Percentiles rank a stretch among this genome's conserved stretches.
These are phyloP conservation scores for Cordyceps cateniannulata DNA, from an alignment of 2,329 filamentous ascomycete genomes.

Conservation along the genomic window DNA sequence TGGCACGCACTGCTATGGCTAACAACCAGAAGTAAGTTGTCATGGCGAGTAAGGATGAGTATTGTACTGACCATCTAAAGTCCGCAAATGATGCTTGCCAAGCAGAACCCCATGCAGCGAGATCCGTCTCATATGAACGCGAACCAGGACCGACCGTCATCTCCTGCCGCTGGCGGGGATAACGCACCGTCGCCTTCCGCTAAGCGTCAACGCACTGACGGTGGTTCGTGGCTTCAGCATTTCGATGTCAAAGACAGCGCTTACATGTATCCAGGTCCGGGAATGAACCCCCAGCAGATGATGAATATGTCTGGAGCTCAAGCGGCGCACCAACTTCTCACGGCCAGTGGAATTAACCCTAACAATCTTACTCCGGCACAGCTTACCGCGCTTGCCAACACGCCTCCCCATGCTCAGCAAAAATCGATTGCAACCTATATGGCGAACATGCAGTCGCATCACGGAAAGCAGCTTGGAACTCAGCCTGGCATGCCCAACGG, in stretches of 20 bases:
- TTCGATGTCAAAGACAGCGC: background rate
- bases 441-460: conserved; percentile 75
- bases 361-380: conserved; percentile 67
- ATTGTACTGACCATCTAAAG: conserved; percentile 28
- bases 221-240: conserved; percentile 28
- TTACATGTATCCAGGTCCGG: conserved; percentile 22
- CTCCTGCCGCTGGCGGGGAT: conserved; percentile 64
- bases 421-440: conserved; percentile 87
- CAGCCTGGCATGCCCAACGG: conserved; percentile 67
- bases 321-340: conserved; percentile 54
- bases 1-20: conserved; percentile 70
- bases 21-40: conserved; percentile 65
- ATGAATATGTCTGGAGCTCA: conserved; percentile 44
- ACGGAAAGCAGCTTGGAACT: conserved; percentile 72
- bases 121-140: conserved; percentile 84
- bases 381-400: conserved; percentile 57
- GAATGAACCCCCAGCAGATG: conserved; percentile 67
- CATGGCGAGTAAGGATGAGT: background rate
- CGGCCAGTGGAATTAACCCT: conserved; percentile 68
- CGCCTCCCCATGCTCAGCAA: conserved; percentile 57
- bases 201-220: conserved; percentile 76
- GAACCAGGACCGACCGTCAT: conserved; percentile 72
- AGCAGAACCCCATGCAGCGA: conserved; percentile 78
- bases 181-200: conserved; percentile 80
- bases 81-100: conserved; percentile 66